phyloP scores from a whole-genome alignment of 1,284 basidiomycete species.

The Phylloporus sp. region DNA sequence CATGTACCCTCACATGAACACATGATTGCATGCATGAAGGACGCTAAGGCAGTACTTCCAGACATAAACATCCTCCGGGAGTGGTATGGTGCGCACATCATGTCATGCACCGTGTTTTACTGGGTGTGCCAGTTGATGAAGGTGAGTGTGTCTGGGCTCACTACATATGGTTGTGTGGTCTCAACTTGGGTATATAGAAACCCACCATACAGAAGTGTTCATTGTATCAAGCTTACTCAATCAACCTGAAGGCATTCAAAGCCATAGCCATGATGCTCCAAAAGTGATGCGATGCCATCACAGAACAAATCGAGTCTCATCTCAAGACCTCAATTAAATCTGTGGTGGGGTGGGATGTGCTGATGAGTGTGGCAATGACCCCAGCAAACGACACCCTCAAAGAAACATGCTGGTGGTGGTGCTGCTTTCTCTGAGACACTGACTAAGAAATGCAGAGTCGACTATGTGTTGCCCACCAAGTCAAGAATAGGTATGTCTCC shows the following conservation, averaged over 20 bases:
- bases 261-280: slow-evolving; percentile 26
- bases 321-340: slow-evolving; percentile 30
- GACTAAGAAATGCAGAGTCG: slow-evolving; percentile 34
- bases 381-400: slow-evolving; percentile 22
- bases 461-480: slow-evolving; percentile 18
- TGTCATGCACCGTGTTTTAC: slow-evolving; percentile 35
- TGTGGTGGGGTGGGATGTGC: slow-evolving; percentile 5
- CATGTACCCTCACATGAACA: slow-evolving; percentile 11
- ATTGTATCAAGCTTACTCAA: slow-evolving; percentile 21
- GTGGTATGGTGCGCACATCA: slow-evolving; percentile 17
- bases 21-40: slow-evolving; percentile 34
- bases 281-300: slow-evolving; percentile 30
- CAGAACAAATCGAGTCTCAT: slow-evolving; percentile 27
- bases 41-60: slow-evolving; percentile 27
- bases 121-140: slow-evolving; percentile 39
- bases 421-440: slow-evolving; percentile 29
- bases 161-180: too few species aligned
- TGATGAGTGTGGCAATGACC: background rate
- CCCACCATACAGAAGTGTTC: slow-evolving; percentile 23
- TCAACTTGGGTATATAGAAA: slow-evolving; percentile 23
- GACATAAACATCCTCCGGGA: slow-evolving; percentile 20
- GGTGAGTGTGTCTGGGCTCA: slow-evolving; percentile 20
- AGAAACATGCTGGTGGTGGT: slow-evolving; percentile 21
- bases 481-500: slow-evolving; percentile 8
- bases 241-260: slow-evolving; percentile 25